Evolutionary conservation across 2,329 filamentous ascomycete genomes (phyloP), one percentile per base, ranked within the genome.

Genomic region (Lachnellula arida): DNA sequence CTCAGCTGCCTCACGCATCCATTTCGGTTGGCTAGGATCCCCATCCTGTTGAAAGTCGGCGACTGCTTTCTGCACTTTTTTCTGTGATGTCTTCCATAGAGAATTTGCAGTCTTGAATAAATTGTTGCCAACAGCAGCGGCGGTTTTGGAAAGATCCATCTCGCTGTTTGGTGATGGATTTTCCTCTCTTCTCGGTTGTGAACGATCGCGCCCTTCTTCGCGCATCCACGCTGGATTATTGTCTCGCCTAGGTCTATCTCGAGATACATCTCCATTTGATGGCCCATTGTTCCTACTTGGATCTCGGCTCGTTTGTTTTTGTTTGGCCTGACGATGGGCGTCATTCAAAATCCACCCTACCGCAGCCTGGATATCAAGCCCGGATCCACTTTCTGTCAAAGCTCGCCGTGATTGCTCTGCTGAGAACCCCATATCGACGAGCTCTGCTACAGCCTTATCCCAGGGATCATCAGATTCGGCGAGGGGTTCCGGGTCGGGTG

Each of bases 371-470:
- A 96, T 84, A 68, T 97, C 88, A 1, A 85, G 74, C 2, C 90
- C 89, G 3, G 85, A 86, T 4, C 90, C 87, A 34, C 89, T 96
- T 66, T 91, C 87, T 11, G 85, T 84, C 42, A 99, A 74, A 5
- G 91, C 94, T 60, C 87, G 79, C 53, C 82, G 81, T n/a, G 94
- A 88, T 66, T 91, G 91, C 56, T 96, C 89, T 0, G 85, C 81
- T 0, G 90, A 85, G 65, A 99, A 99, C 0, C 94, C 94, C 83
- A 97, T 97, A 63, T 97, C 93, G 3, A 97, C 85, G 25, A 99
- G 76, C 70, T 97, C 91, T 9, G 89, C 90, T 25, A 97, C 82
- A 9, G 91, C 89, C 63, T 82, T 84, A 67, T 96, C 91, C 56
- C 87, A 85, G 1, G 82, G 84, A 64, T 91, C 86, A 37, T 82